Base-by-base conservation (phyloP, 306 rosid species). In the Herpetospermum pedunculosum region DNA sequence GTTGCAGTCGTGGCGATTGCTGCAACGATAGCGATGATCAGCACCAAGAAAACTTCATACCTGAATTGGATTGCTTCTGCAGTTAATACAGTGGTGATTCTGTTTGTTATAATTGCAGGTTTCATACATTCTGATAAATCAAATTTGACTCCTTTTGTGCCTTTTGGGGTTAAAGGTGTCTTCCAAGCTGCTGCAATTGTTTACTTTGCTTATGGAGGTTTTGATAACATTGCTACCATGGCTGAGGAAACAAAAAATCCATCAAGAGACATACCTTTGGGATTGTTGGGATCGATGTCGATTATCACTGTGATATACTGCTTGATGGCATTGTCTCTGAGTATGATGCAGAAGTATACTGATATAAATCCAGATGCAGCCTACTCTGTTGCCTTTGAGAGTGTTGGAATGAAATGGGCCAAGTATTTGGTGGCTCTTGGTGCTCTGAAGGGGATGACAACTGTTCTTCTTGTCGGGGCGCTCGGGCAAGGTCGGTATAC, bases 221-320 rank as follows among this genome's bases (percentile, higher is more conserved):
- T 87, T 77, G 94, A 90, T 28, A 82, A 28, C 38, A 32, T 88
- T 9, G 89, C 97, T 50, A 90, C 89, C 59, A 82, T 87, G 96
- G 92, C 90, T 16, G 94, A 88, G 73, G 96, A 88, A 78, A 85
- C 97, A 10, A 88, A 83, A 78, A 89, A 90, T 3, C 92, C 92
- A 44, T 81, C 96, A 25, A 84, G 78, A 78, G 89, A 91, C 68
- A 91, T 88, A 65, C 97, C 92, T 0, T 64, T 89, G 25, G 96
- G 88, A 49, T 79, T 89, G 77, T 46, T 91, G 35, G 92, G 96
- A 37, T 88, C 92, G 52, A 91, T 87, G 96, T 83, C 96, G 1
- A 59, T 85, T n/a, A 87, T 85, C 79, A 87, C 85, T 5, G 86
- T 91, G 25, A 72, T 83, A 35, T 88, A 87, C 35, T 91, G 92